Conservation (phyloP, 305 asterid species). For the Galium porrigens region DNA sequence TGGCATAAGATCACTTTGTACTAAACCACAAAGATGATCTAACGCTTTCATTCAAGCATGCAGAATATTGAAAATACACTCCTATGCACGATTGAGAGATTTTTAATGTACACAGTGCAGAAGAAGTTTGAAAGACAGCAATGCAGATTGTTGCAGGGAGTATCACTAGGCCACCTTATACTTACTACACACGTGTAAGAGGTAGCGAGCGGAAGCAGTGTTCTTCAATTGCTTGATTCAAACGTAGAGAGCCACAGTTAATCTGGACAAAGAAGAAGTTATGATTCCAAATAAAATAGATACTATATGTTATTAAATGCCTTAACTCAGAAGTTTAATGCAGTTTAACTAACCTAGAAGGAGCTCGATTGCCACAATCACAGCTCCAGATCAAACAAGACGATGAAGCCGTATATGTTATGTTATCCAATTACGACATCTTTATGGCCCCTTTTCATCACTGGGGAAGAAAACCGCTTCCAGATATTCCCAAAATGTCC, state of each 20-base stretch:
- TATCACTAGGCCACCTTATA: neutral
- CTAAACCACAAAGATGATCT: conserved; percentile 6
- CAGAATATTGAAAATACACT: conserved; percentile 5
- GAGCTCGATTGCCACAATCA: conserved; percentile 19
- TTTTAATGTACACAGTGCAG: neutral
- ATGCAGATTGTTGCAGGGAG: conserved; percentile 4
- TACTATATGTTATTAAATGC: neutral
- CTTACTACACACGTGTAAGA: neutral
- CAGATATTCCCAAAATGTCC: conserved; percentile 14
- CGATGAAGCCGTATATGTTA: conserved; percentile 13
- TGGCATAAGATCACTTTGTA: neutral
- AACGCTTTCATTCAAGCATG: neutral
- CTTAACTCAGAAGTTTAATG: conserved; percentile 7
- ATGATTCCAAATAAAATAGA: neutral
- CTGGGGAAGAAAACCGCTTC: conserved; percentile 6
- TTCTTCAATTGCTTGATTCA: neutral
- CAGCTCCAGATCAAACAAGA: conserved; percentile 19
- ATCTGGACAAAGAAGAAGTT: conserved; percentile 13
- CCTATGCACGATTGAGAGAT: neutral
- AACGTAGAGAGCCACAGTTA: neutral
- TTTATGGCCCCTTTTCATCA: conserved; percentile 8
- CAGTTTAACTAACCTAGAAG: conserved; percentile 27
- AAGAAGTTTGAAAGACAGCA: conserved; percentile 1
- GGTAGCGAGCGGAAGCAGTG: neutral
- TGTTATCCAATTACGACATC: conserved; percentile 8